A percentile compares a stretch with the other conserved stretches of the same genome.
These are phyloP conservation scores for Avena sativa DNA, from an alignment of 176 grass and related monocot species.

Conservation along the genomic window DNA sequence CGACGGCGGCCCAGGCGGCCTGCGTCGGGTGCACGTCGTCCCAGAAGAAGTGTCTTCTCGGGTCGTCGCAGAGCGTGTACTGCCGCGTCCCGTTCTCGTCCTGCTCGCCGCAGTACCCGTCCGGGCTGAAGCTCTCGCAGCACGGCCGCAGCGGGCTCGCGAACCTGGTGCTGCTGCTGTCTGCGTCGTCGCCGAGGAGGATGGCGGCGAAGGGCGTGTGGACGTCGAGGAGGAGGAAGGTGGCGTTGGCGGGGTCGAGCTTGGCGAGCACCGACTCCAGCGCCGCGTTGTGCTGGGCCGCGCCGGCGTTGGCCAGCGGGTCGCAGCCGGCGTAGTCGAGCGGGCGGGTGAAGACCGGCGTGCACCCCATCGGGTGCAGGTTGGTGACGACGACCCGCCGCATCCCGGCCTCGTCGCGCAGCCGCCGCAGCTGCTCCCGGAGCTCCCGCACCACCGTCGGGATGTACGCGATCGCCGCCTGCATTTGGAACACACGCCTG, in stretches of 20 bases:
- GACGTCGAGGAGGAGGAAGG: conserved; percentile 71
- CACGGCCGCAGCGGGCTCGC: conserved; percentile 55
- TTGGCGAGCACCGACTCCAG: conserved; percentile 42
- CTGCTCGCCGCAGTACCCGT: conserved; percentile 69
- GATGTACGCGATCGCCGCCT: conserved; percentile 68
- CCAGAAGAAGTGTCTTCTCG: conserved; percentile 71
- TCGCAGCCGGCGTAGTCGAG: conserved; percentile 66
- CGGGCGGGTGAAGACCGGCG: conserved; percentile 55
- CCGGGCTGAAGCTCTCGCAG: conserved; percentile 56
- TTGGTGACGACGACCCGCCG: conserved; percentile 70
- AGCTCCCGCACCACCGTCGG: conserved; percentile 52
- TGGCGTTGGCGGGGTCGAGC: conserved; percentile 50
- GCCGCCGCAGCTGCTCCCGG: conserved; percentile 52
- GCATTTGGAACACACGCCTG: not conserved
- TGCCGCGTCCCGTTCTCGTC: conserved; percentile 57
- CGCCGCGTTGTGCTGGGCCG: conserved; percentile 61
- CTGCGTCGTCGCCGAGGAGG: not conserved
- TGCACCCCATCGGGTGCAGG: conserved; percentile 82
- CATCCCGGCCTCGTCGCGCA: conserved; percentile 61
- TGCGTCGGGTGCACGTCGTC: conserved; percentile 86
- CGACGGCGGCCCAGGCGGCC: conserved; percentile 75
- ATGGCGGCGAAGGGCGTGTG: conserved; percentile 51
- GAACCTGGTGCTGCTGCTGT: not conserved
- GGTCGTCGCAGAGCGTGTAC: conserved; percentile 61
- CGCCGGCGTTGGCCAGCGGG: conserved; percentile 48